phyloP scores from a whole-genome alignment of 2,329 filamentous ascomycete species.

The Colletotrichum limetticola region DNA sequence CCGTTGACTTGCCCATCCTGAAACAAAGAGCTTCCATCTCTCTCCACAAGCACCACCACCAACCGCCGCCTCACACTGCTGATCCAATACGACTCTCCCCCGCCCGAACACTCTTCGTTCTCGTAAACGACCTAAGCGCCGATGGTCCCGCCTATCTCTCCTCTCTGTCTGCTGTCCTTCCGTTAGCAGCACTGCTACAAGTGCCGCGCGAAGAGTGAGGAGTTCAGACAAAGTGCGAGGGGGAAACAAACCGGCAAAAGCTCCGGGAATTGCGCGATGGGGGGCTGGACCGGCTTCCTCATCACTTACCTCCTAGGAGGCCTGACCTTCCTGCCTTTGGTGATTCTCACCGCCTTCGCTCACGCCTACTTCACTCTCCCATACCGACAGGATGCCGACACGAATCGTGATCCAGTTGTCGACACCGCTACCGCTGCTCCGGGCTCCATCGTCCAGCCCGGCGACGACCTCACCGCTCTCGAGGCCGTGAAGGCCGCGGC shows the following conservation, averaged over 20 bases:
- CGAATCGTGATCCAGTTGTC: constrained; percentile 42
- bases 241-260: constrained; percentile 19
- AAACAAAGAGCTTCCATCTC: constrained; percentile 14
- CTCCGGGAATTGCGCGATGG: constrained; percentile 52
- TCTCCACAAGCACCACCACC: neutral
- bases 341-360: constrained; percentile 69
- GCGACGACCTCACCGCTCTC: constrained; percentile 73
- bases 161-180: constrained; percentile 10
- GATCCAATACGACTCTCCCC: neutral
- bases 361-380: constrained; percentile 79
- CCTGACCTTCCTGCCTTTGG: constrained; percentile 84
- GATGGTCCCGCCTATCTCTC: constrained; percentile 22
- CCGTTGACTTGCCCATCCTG: neutral
- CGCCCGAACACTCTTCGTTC: neutral
- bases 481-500: constrained; percentile 66
- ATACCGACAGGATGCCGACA: constrained; percentile 53
- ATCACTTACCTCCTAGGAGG: constrained; percentile 86
- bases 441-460: constrained; percentile 60
- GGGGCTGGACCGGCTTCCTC: constrained; percentile 68
- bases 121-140: constrained; percentile 11
- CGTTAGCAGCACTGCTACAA: constrained; percentile 24
- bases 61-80: neutral
- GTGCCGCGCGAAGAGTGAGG: constrained; percentile 21
- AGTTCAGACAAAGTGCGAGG: neutral
- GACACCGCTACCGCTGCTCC: constrained; percentile 47